These are phyloP conservation scores for Coriolopsis trogii DNA, from an alignment of 1,284 basidiomycete species.

Conservation along the genomic window DNA sequence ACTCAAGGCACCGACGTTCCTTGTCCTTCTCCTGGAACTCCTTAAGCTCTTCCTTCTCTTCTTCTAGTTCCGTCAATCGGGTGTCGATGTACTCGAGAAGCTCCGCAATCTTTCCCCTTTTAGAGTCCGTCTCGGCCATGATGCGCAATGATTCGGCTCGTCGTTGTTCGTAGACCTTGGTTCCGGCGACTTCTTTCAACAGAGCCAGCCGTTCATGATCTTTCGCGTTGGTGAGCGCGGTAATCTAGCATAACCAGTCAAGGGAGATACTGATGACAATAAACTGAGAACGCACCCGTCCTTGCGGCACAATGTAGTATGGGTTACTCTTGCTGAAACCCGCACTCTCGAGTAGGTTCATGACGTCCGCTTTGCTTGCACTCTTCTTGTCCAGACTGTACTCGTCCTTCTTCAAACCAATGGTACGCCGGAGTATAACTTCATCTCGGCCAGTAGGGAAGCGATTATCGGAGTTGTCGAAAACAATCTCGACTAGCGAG, in stretches of 20 bases:
- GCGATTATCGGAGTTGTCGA: slow-evolving; percentile 88
- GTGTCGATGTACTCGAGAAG: slow-evolving; percentile 91
- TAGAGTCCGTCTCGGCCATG: slow-evolving; percentile 95
- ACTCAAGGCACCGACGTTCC: slow-evolving; percentile 93
- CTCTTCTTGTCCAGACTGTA: slow-evolving; percentile 97
- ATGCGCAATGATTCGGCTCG: slow-evolving; percentile 91
- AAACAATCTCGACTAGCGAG: slow-evolving; percentile 80
- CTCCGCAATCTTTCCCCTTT: slow-evolving; percentile 90
- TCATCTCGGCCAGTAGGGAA: slow-evolving; percentile 90
- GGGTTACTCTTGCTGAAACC: slow-evolving; percentile 98
- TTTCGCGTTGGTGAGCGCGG: slow-evolving; percentile 95
- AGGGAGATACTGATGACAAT: not conserved
- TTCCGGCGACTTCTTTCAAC: slow-evolving; percentile 98
- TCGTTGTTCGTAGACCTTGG: slow-evolving; percentile 97
- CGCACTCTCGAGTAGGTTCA: slow-evolving; percentile 93
- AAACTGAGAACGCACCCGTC: slow-evolving; percentile 77
- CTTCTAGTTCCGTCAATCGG: slow-evolving; percentile 88
- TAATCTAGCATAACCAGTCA: slow-evolving; percentile 67
- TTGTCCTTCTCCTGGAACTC: slow-evolving; percentile 97
- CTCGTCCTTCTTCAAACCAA: slow-evolving; percentile 98
- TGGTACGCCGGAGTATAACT: slow-evolving; percentile 87
- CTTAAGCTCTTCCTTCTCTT: slow-evolving; percentile 97
- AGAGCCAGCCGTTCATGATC: slow-evolving; percentile 93
- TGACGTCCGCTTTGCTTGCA: slow-evolving; percentile 95
- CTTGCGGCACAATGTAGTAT: slow-evolving; percentile 99